Base-by-base conservation (phyloP, 2,329 filamentous ascomycete species). In the Phialocephala sp. region DNA sequence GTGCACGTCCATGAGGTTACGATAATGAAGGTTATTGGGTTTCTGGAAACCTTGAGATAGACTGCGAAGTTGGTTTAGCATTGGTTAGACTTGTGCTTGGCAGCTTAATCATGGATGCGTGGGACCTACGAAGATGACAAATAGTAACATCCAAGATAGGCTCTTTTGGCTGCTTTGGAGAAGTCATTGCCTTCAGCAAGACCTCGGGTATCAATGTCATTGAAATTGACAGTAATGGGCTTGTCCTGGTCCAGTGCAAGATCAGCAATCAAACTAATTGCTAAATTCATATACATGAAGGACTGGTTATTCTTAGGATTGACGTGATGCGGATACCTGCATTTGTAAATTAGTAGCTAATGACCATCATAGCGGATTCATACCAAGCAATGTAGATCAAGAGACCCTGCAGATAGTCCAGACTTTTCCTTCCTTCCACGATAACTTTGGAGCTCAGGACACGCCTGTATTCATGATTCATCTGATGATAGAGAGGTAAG, bases 301-400 rank as follows among this genome's bases (percentile, higher is more conserved):
- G 71, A 64, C 54, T 74, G 74, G 36, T 73, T 73, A 20, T 72
- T 69, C 22, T 71, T 72, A 8, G 73, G 74, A 59, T 72, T 74
- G 4, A 68, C 57, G 62, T 74, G 69, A n/a, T 72, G 62, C 22
- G 74, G 74, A 63, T 75, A 75, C 73, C 73, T 74, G 18, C 3
- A 35, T 20, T 24, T 56, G 8, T 37, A 36, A 56, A 14, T 56
- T 12, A 56, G 32, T 20, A 36, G 27, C 18, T 18, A 27, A 18
- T 37, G 8, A 20, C 54, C 27, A 56, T 8, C 54, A 9, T 2
- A 18, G 9, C 18, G 12, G 22, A 32, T 2, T 63, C 79, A 70
- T 73, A 88, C 87, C 87, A 89, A 12, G 82, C 79, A 63, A 84
- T 82, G 65, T 88, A 89, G 8, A 88, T 80, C 50, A 88, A 76